Evolutionary conservation across 2,329 filamentous ascomycete genomes (phyloP).

Genomic region (Aspergillus vadensis): DNA sequence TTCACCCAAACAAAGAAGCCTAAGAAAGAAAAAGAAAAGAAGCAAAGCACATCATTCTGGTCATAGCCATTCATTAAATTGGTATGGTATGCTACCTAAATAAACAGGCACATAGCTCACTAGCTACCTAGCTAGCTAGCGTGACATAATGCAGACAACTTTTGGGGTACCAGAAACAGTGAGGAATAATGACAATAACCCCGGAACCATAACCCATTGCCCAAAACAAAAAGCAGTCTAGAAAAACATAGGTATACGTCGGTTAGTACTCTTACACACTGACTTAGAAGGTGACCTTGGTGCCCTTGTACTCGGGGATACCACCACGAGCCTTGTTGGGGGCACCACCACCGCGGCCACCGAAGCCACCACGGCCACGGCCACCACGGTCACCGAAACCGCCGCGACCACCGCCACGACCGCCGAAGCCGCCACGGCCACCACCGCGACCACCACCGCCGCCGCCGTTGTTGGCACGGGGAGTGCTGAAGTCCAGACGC

Average conservation of each 20-base stretch:
- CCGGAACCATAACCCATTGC: constrained; percentile 3
- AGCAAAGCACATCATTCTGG: constrained; percentile 5
- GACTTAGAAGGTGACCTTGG: constrained; percentile 71
- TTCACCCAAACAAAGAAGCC: too few species aligned
- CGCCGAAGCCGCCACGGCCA: constrained; percentile 55
- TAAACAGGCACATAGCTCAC: not conserved
- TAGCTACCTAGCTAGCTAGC: not conserved
- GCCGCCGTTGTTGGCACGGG: constrained; percentile 61
- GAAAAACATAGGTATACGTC: not conserved
- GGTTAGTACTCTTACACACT: not conserved
- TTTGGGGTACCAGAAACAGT: not conserved
- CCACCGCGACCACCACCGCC: constrained; percentile 53
- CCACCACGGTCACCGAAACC: constrained; percentile 38
- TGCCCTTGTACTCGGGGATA: constrained; percentile 71
- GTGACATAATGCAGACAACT: not conserved
- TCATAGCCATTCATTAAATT: constrained; percentile 12
- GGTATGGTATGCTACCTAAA: constrained; percentile 2
- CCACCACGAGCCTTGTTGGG: constrained; percentile 55
- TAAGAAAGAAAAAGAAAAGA: constrained; percentile 8
- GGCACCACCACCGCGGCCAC: constrained; percentile 48
- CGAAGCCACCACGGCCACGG: constrained; percentile 52
- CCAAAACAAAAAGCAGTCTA: not conserved
- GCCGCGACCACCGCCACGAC: constrained; percentile 48
- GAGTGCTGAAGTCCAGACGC: constrained; percentile 78
- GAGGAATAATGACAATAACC: constrained; percentile 6